phyloP scores from a whole-genome alignment of 2,329 filamentous ascomycete species.

The Xylariaceae sp. region DNA sequence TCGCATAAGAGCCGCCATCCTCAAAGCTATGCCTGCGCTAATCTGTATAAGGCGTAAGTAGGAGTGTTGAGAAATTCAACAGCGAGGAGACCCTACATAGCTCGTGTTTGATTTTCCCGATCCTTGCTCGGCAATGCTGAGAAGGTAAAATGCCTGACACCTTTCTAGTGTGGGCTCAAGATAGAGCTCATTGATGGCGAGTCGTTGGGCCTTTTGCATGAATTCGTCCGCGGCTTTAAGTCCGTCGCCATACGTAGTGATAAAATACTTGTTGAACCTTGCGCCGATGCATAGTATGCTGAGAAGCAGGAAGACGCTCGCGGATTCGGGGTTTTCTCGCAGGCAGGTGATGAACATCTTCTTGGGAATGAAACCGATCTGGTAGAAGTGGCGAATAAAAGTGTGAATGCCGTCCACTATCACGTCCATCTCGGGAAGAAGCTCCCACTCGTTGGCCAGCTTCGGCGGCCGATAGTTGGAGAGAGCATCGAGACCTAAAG shows the following conservation, averaged over 20 bases:
- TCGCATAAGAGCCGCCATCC: constrained; percentile 61
- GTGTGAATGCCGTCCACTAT: constrained; percentile 59
- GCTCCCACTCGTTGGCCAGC: constrained; percentile 53
- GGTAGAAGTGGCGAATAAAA: constrained; percentile 63
- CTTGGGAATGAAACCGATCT: constrained; percentile 65
- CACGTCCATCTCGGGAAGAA: constrained; percentile 55
- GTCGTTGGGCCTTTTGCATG: constrained; percentile 54
- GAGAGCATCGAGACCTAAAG: constrained; percentile 30
- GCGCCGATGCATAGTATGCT: constrained; percentile 63
- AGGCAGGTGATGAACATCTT: constrained; percentile 55
- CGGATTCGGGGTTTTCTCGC: constrained; percentile 52
- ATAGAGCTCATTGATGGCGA: constrained; percentile 59
- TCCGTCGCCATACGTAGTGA: constrained; percentile 55
- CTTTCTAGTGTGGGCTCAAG: constrained; percentile 58
- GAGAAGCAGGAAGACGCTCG: constrained; percentile 61
- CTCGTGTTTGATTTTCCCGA: constrained; percentile 59
- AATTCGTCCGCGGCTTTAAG: constrained; percentile 59
- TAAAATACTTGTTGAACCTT: constrained; percentile 57
- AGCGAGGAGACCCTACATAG: constrained; percentile 50
- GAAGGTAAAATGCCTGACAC: constrained; percentile 64
- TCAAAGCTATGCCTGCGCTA: constrained; percentile 61
- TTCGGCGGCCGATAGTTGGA: constrained; percentile 45
- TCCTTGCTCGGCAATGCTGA: constrained; percentile 65
- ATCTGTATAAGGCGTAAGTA: constrained; percentile 47
- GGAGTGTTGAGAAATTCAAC: background rate